Evolutionary conservation across 108 stramenopile genomes (phyloP), one percentile per base, ranked within the genome.

Genomic region (Cylindrotheca fusiformis): DNA sequence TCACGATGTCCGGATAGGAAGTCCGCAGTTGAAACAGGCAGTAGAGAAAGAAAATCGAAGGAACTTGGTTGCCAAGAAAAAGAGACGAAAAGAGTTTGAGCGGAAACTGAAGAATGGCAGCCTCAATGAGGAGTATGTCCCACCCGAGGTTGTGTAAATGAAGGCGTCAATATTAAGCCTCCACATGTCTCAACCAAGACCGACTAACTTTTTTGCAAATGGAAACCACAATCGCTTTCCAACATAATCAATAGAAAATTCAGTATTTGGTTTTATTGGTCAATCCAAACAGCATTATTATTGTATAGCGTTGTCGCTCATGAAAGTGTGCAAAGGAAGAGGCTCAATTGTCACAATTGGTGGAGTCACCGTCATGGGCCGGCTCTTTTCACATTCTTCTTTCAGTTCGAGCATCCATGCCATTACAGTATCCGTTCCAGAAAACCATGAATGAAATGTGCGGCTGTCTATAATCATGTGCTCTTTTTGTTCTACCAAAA

Each of bases 1-100:
- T 17, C 84, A 85, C 53, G 84, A 85, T 57, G 75, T 85, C 2
- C 69, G 84, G 12, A 81, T 70, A 27, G 74, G 78, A 21, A 74
- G 75, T 24, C 32, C 67, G 12, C 66, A 77, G 44, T 59, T 85
- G 20, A 57, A 66, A 25, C 73, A 69, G 14, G 78, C 75, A 6
- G 68, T 78, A 3, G 53, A 69, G 46, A 44, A 65, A 36, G 74
- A 80, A 55, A 74, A 73, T 25, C 73, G 56, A 23, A 74, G 68
- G 48, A 57, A 48, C 3, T 29, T 36, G 14, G 58, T 57, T 20
- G 53, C 60, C 24, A 71, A 71, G 69, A 71, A 71, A 33, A 55
- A 50, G 27, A 32, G 55, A 27, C 28, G 44, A 55, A 72, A 72
- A 44, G 62, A 64, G 14, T 41, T 72, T 29, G 71, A 72, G 26